A percentile compares a stretch with the other conserved stretches of the same genome.
phyloP scores from a whole-genome alignment of 148 eudicot genomes.

The Simmondsia chinensis region DNA sequence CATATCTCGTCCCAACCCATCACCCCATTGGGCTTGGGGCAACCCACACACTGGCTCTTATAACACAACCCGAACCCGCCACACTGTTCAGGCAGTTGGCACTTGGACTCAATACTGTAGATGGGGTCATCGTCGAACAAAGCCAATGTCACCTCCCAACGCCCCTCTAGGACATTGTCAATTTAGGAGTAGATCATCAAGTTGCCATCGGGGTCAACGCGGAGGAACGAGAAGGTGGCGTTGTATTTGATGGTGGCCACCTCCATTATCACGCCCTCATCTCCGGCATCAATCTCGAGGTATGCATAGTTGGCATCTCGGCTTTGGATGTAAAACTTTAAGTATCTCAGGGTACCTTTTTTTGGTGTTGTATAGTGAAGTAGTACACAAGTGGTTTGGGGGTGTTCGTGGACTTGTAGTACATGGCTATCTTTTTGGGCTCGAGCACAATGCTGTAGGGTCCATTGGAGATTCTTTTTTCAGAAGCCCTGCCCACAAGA shows the following conservation, averaged over 20 bases:
- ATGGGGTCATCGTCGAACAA: constrained; percentile 19
- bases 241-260: constrained; percentile 23
- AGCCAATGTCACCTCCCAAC: constrained; percentile 42
- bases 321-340: no score
- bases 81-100: constrained; percentile 42
- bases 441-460: constrained; percentile 17
- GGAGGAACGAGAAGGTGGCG: constrained; percentile 32
- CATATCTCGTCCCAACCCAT: constrained; percentile 53
- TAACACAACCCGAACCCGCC: constrained; percentile 52
- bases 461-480: constrained; percentile 16
- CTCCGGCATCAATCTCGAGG: no score
- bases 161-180: constrained; percentile 10
- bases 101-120: constrained; percentile 13
- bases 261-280: no score
- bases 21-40: constrained; percentile 42
- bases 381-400: constrained; percentile 7
- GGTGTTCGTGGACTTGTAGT: constrained; percentile 19
- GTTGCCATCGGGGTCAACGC: constrained; percentile 43
- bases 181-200: constrained; percentile 27
- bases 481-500: constrained; percentile 16
- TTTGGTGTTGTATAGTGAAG: not conserved
- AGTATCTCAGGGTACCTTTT: no score
- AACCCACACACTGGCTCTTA: constrained; percentile 52
- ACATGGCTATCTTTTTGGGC: constrained; percentile 17
- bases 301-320: no score